Evolutionary conservation across 768 basidiomycete species (phyloP).

Genomic region (Leucocoprinus leucothites): DNA sequence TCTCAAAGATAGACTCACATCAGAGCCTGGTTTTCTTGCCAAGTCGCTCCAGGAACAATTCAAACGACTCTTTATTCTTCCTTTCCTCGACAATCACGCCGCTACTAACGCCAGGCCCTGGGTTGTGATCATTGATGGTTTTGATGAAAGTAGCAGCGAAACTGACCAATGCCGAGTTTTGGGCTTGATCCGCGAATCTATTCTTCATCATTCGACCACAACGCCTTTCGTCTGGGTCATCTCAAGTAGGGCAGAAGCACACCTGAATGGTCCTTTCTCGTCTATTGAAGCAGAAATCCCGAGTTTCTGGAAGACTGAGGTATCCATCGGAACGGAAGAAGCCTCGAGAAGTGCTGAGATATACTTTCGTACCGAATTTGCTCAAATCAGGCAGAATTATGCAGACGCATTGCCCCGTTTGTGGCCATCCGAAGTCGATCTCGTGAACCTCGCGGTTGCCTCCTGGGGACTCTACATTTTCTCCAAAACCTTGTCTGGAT

Average conservation of each 20-base stretch:
- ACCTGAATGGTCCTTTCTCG: background rate
- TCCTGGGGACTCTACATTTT: background rate
- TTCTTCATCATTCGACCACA: background rate
- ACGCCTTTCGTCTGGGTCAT: constrained; percentile 3
- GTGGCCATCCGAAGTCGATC: background rate
- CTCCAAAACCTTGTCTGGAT: background rate
- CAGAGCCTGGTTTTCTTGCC: background rate
- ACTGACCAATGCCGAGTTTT: background rate
- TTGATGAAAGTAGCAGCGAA: background rate
- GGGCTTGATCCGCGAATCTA: background rate
- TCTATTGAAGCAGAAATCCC: background rate
- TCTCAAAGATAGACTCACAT: background rate
- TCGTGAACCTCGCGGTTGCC: background rate
- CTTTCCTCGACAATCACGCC: background rate
- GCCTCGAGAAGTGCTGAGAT: background rate
- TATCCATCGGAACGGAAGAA: background rate
- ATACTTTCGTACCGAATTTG: background rate
- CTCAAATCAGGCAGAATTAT: background rate
- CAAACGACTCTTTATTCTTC: background rate
- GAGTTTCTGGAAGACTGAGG: background rate
- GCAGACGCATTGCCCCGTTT: background rate
- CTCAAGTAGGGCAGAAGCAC: background rate
- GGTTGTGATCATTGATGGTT: background rate
- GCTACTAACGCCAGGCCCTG: background rate
- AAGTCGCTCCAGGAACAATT: background rate